Percentiles rank a stretch among this genome's conserved stretches.
Evolutionary conservation across 495 filamentous ascomycete species (phyloP).

Genomic region (Parathielavia appendiculata): DNA sequence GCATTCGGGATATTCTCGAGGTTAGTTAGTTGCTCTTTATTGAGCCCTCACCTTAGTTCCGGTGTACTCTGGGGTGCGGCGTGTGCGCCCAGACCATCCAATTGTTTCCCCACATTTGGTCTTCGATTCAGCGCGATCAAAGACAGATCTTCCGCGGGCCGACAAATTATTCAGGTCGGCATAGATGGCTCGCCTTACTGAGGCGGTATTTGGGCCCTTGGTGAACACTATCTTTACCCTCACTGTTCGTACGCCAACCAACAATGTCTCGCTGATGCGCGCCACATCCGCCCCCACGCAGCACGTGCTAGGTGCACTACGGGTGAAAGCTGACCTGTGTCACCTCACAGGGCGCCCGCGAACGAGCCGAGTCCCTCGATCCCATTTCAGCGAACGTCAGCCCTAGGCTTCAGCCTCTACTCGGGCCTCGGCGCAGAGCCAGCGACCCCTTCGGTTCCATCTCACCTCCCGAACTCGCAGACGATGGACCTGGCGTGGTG

Average conservation of each 20-base stretch:
- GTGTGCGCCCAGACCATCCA: background rate
- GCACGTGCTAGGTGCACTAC: background rate
- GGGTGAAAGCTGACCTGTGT: constrained; percentile 15
- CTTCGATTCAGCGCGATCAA: background rate
- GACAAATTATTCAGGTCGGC: background rate
- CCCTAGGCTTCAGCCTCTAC: constrained; percentile 27
- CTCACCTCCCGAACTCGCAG: constrained; percentile 2
- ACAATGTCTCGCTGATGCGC: background rate
- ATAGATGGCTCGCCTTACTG: constrained; percentile 20
- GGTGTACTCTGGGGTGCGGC: background rate
- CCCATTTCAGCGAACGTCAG: constrained; percentile 17
- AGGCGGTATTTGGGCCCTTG: constrained; percentile 21
- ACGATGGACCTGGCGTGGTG: constrained; percentile 32
- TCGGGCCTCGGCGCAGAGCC: constrained; percentile 10
- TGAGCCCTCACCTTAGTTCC: background rate
- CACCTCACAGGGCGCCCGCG: constrained; percentile 25
- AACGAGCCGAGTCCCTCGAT: constrained; percentile 29
- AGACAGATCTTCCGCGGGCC: background rate
- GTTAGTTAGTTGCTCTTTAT: constrained; percentile 34
- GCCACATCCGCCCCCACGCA: constrained; percentile 6
- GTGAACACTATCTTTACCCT: constrained; percentile 19
- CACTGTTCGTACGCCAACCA: constrained; percentile 23
- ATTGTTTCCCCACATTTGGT: constrained; percentile 3
- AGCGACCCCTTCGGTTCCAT: constrained; percentile 13
- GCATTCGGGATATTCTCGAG: constrained; percentile 43